A percentile compares a stretch with the other conserved stretches of the same genome.
Evolutionary conservation across 768 basidiomycete genomes (phyloP).

Genomic region (Suillus luteus): DNA sequence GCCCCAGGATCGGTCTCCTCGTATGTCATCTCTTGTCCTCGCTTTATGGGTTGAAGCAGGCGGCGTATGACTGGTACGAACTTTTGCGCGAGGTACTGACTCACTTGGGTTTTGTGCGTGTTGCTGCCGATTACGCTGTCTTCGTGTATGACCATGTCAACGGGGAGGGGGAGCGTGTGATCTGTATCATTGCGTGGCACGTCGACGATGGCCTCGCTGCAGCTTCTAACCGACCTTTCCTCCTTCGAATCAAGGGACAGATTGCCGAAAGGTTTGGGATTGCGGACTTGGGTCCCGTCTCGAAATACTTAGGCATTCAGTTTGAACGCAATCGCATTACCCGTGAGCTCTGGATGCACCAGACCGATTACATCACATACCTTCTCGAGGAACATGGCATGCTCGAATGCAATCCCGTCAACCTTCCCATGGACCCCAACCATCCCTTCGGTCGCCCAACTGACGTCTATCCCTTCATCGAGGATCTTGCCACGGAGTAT

Average conservation of each 20-base stretch:
- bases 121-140: too few relatives aligned
- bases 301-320: too few relatives aligned
- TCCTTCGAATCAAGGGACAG: background rate
- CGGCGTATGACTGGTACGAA: too few relatives aligned
- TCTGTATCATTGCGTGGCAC: too few relatives aligned
- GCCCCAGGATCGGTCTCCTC: accelerated
- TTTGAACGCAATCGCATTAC: too few relatives aligned
- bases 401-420: background rate
- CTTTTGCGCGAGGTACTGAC: too few relatives aligned
- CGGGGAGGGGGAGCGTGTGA: background rate
- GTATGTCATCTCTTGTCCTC: background rate
- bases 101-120: too few relatives aligned
- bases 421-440: background rate
- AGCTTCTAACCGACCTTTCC: background rate
- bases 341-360: too few relatives aligned
- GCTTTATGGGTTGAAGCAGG: too few relatives aligned
- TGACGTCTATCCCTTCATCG: background rate
- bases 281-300: too few relatives aligned
- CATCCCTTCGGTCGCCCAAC: background rate
- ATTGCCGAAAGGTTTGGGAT: background rate
- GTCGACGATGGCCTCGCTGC: too few relatives aligned
- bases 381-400: background rate
- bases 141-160: too few relatives aligned
- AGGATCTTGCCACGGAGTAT: background rate
- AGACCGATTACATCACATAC: background rate